Percentiles rank a stretch among this genome's conserved stretches.
Evolutionary conservation across 495 filamentous ascomycete species (phyloP).

Genomic region (Choiromyces venosus): DNA sequence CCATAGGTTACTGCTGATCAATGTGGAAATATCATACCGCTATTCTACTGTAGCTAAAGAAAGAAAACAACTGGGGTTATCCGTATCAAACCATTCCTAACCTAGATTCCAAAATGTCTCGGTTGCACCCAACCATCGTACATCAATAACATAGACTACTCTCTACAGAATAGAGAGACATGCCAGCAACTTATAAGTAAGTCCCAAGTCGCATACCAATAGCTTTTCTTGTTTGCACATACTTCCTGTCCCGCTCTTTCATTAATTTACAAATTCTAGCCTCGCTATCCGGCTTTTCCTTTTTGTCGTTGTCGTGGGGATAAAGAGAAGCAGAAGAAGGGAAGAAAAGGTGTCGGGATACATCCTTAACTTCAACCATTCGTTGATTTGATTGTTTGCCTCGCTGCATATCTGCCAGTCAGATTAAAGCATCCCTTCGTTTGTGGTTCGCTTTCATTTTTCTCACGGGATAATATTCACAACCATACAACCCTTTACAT

Average conservation of each 20-base stretch:
- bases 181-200: background rate
- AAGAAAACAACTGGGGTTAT: background rate
- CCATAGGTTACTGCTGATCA: background rate
- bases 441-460: slow-evolving; percentile 19
- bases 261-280: background rate
- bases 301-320: background rate
- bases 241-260: background rate
- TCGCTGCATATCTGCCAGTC: slow-evolving; percentile 23
- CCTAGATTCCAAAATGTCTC: background rate
- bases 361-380: background rate
- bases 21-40: background rate
- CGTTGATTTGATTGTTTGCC: background rate
- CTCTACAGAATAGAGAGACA: background rate
- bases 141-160: background rate
- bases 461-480: slow-evolving; percentile 10
- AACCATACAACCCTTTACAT: background rate
- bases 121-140: background rate
- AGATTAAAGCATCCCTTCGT: slow-evolving; percentile 13
- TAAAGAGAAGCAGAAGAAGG: background rate
- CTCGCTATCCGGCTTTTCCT: background rate
- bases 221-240: background rate
- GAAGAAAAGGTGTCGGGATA: background rate
- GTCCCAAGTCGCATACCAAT: background rate
- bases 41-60: background rate
- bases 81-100: background rate